Conservation (phyloP, 805 yeast genomes). For the Debaryomyces maramus region DNA sequence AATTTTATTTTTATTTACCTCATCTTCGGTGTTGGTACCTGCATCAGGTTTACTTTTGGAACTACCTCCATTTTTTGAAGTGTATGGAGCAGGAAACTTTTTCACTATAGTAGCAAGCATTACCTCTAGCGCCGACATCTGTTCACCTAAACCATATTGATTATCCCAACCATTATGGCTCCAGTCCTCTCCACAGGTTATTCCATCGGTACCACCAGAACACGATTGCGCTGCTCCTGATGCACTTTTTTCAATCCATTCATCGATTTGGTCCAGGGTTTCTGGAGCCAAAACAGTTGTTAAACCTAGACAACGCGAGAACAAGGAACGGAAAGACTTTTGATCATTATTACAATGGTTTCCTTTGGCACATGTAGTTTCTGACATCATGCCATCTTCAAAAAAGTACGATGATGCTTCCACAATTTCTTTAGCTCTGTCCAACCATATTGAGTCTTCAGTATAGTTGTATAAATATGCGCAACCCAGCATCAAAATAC, state of each 20-base stretch:
- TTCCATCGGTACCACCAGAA: constrained; percentile 81
- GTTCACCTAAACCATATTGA: constrained; percentile 79
- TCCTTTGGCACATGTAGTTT: constrained; percentile 56
- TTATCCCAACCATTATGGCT: constrained; percentile 59
- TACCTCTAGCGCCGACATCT: constrained; percentile 72
- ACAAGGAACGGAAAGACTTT: constrained; percentile 70
- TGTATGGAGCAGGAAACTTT: constrained; percentile 30
- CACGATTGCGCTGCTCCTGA: constrained; percentile 76
- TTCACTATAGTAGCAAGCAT: constrained; percentile 40
- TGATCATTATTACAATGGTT: constrained; percentile 69
- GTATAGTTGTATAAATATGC: constrained; percentile 71
- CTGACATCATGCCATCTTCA: constrained; percentile 53
- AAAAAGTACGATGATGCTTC: constrained; percentile 46
- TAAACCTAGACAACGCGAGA: constrained; percentile 61
- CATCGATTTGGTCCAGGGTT: constrained; percentile 41
- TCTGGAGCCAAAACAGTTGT: constrained; percentile 57
- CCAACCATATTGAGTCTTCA: constrained; percentile 43
- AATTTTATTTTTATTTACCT: constrained; percentile 42
- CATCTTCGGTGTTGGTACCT: constrained; percentile 34
- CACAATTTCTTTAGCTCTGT: constrained; percentile 36
- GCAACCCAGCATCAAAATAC: constrained; percentile 62
- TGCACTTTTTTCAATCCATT: constrained; percentile 52
- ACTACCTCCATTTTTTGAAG: constrained; percentile 36
- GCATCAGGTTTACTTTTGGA: constrained; percentile 37
- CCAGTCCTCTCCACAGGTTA: constrained; percentile 86